Evolutionary conservation across 129 eudicot genomes (phyloP).

Genomic region (Flaveria trinervia): DNA sequence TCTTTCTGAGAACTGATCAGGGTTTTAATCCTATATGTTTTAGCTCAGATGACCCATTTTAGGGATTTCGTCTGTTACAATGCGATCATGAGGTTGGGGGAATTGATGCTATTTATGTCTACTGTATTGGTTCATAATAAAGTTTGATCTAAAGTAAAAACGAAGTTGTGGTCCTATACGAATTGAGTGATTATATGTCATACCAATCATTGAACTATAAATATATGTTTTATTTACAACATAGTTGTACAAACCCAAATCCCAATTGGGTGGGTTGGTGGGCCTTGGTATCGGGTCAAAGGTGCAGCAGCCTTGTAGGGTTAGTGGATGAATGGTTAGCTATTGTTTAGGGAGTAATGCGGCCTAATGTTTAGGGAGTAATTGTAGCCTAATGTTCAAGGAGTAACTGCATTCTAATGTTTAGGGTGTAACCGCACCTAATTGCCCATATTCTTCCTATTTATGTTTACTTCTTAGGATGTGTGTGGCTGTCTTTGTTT

Average conservation of each 20-base stretch:
- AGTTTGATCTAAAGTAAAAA: neutral
- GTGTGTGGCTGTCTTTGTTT: too few species aligned
- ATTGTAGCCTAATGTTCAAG: too few species aligned
- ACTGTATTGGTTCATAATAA: neutral
- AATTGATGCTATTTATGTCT: conserved; percentile 1
- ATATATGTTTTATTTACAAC: neutral
- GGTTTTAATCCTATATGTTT: neutral
- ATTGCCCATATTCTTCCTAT: too few species aligned
- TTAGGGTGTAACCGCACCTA: too few species aligned
- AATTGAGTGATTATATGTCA: neutral
- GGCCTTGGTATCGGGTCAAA: too few species aligned
- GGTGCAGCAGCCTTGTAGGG: too few species aligned
- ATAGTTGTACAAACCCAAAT: neutral
- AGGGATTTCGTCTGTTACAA: conserved; percentile 24
- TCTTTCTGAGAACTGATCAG: neutral
- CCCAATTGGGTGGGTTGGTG: too few species aligned
- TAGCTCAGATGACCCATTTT: neutral
- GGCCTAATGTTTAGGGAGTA: too few species aligned
- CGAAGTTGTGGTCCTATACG: neutral
- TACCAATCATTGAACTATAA: neutral
- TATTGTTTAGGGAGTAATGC: too few species aligned
- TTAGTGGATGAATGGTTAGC: too few species aligned
- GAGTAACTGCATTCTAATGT: too few species aligned
- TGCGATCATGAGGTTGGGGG: conserved; percentile 19
- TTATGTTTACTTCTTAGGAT: too few species aligned